Percentiles rank a stretch among this genome's conserved stretches.
Conservation (phyloP, 352 stramenopile species). For the Phytophthora sp. region DNA sequence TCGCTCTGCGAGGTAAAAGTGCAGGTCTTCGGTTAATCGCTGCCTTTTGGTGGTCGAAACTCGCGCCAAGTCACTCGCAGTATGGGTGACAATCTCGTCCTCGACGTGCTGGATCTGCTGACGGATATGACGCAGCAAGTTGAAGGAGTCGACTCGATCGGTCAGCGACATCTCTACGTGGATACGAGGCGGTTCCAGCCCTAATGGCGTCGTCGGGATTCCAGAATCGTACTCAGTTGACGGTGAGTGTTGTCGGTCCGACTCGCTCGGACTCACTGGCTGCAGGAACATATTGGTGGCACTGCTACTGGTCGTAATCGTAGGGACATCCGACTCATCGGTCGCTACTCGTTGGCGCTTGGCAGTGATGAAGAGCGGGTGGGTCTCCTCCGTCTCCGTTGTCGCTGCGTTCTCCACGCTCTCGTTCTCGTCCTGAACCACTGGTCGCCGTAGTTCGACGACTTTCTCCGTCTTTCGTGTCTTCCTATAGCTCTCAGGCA, state of each 20-base stretch:
- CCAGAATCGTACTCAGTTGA: conserved; percentile 1
- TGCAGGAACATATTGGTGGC: conserved; percentile 22
- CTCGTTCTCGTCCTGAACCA: neutral
- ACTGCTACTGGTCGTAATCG: conserved; percentile 1
- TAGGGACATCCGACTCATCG: neutral
- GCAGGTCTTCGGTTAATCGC: conserved; percentile 23
- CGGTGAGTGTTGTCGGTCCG: neutral
- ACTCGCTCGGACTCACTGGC: conserved; percentile 13
- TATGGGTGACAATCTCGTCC: conserved; percentile 14
- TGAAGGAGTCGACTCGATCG: conserved; percentile 27
- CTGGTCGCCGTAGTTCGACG: neutral
- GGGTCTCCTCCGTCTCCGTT: conserved; percentile 3
- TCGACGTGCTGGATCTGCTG: conserved; percentile 31
- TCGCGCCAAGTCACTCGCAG: neutral
- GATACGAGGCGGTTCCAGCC: neutral
- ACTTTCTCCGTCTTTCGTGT: neutral
- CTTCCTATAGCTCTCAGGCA: conserved; percentile 22
- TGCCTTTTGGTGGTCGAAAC: conserved; percentile 13
- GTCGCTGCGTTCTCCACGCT: too few relatives aligned
- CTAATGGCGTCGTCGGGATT: neutral
- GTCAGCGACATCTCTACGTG: conserved; percentile 15
- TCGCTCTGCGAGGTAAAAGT: conserved; percentile 31
- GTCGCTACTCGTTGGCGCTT: conserved; percentile 16
- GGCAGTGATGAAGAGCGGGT: neutral
- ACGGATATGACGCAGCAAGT: conserved; percentile 21